Percentiles rank a stretch among this genome's conserved stretches.
These are phyloP conservation scores for Paecilomyces sp. DNA, from an alignment of 2,329 filamentous ascomycete genomes.

Conservation along the genomic window DNA sequence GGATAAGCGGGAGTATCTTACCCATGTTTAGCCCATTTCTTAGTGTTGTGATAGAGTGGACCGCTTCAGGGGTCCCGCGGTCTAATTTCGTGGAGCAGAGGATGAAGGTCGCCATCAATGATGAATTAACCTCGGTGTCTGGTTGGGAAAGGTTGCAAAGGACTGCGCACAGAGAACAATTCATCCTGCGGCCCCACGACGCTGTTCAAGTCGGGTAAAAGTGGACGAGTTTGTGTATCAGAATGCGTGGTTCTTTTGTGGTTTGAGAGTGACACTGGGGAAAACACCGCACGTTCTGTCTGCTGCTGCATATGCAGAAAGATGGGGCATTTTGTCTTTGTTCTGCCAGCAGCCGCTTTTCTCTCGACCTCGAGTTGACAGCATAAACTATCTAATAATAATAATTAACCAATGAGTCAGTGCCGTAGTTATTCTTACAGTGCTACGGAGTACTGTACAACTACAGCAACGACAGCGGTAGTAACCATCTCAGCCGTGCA, in stretches of 20 bases:
- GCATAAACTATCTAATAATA: not conserved
- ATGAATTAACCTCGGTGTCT: not conserved
- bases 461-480: no score
- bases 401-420: not conserved
- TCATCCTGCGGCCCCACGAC: not conserved
- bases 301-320: not conserved
- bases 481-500: not conserved
- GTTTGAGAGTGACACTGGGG: not conserved
- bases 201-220: not conserved
- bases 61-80: not conserved
- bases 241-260: not conserved
- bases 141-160: not conserved
- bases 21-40: not conserved
- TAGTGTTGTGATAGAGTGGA: not conserved
- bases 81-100: not conserved
- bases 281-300: not conserved
- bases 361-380: no score
- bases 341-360: not conserved
- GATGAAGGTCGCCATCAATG: not conserved
- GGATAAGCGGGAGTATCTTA: not conserved
- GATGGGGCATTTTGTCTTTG: not conserved
- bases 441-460: no score
- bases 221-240: not conserved
- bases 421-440: no score
- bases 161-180: not conserved